Evolutionary conservation across 805 yeast species (phyloP).

Genomic region (Diddensiella santjacobensis): DNA sequence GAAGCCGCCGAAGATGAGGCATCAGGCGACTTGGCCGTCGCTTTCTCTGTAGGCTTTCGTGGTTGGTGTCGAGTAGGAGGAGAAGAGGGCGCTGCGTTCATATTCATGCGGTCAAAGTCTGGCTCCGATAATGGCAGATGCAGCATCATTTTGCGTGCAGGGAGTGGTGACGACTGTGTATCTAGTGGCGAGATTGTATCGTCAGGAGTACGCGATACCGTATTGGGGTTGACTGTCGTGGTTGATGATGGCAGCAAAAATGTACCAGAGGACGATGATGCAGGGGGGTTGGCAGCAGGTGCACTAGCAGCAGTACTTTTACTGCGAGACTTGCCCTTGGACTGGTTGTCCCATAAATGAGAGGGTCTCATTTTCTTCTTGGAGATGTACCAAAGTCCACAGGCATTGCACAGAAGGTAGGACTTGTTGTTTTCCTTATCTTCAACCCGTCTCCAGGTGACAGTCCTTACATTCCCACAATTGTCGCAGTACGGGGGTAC

Average conservation of each 20-base stretch:
- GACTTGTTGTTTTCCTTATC: constrained; percentile 17
- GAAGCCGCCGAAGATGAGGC: not conserved
- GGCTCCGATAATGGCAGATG: constrained; percentile 1
- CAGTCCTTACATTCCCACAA: constrained; percentile 31
- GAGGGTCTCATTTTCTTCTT: constrained; percentile 26
- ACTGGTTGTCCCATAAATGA: constrained; percentile 20
- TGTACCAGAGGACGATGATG: not conserved
- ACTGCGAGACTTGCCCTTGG: constrained; percentile 3
- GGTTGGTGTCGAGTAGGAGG: not conserved
- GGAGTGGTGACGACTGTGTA: not conserved
- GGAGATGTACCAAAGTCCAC: constrained; percentile 25
- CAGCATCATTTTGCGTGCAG: not conserved
- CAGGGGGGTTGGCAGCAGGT: not conserved
- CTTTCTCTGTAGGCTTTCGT: too few relatives aligned
- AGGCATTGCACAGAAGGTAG: constrained; percentile 26
- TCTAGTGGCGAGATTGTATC: not conserved
- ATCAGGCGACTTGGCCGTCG: too few relatives aligned
- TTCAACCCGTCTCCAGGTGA: constrained; percentile 30
- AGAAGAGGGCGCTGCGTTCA: not conserved
- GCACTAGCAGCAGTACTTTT: not conserved
- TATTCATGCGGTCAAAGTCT: not conserved
- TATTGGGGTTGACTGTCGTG: not conserved
- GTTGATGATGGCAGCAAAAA: not conserved
- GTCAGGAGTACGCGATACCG: not conserved
- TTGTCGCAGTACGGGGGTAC: constrained; percentile 30